These are phyloP conservation scores for Calonectria hongkongensis DNA, from an alignment of 2,329 filamentous ascomycete species.

Conservation along the genomic window DNA sequence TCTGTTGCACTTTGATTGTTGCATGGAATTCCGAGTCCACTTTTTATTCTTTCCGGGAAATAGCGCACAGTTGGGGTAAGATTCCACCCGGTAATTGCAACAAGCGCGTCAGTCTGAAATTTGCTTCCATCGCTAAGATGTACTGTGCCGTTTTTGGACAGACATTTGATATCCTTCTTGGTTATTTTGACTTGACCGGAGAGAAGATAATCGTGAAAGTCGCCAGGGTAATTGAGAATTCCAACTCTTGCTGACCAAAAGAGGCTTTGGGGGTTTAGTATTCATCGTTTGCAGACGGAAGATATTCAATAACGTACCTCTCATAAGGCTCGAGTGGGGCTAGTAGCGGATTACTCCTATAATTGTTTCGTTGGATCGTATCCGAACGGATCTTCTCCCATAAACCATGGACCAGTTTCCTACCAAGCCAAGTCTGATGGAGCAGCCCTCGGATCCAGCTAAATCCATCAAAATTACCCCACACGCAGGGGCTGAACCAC, in stretches of 20 bases:
- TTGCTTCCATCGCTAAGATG: constrained; percentile 2
- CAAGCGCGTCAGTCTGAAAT: constrained; percentile 12
- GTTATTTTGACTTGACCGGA: constrained; percentile 3
- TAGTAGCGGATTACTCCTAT: neutral
- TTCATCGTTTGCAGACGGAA: neutral
- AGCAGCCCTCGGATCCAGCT: constrained; percentile 5
- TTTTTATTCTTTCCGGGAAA: neutral
- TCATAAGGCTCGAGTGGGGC: neutral
- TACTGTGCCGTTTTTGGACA: neutral
- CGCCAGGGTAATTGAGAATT: constrained; percentile 19
- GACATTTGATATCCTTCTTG: neutral
- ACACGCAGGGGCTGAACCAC: constrained; percentile 9
- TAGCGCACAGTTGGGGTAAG: neutral
- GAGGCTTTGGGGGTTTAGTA: neutral
- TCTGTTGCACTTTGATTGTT: neutral
- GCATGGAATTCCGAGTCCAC: constrained; percentile 11
- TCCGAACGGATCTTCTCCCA: constrained; percentile 19
- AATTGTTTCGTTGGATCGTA: constrained; percentile 15
- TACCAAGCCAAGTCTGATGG: neutral
- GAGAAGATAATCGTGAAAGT: constrained; percentile 7
- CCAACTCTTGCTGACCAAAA: constrained; percentile 15
- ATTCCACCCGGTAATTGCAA: constrained; percentile 16
- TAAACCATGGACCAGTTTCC: neutral
- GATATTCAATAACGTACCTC: neutral
- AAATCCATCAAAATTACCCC: constrained; percentile 12